These are phyloP conservation scores for Aspergillus sp. DNA, from an alignment of 2,329 filamentous ascomycete species.

Conservation along the genomic window DNA sequence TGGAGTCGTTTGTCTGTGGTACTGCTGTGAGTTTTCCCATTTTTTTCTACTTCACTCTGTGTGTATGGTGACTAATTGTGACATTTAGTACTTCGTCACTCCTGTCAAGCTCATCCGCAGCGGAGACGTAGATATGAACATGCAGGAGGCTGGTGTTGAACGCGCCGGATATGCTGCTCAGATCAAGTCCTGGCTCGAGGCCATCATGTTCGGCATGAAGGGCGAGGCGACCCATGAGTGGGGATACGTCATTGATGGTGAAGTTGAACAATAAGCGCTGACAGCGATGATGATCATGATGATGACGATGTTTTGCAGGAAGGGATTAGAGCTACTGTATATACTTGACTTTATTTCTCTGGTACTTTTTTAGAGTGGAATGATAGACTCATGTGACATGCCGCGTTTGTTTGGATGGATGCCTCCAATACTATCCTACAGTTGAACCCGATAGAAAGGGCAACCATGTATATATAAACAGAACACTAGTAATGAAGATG, in stretches of 20 bases:
- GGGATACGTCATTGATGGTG: constrained; percentile 68
- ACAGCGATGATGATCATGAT: not conserved
- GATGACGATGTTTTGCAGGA: not conserved
- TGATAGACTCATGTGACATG: constrained; percentile 1
- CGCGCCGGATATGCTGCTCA: constrained; percentile 36
- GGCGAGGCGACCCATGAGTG: constrained; percentile 68
- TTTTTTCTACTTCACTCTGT: not conserved
- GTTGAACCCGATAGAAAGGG: too few relatives aligned
- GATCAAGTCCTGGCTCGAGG: constrained; percentile 67
- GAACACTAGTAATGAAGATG: too few relatives aligned
- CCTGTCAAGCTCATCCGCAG: constrained; percentile 70
- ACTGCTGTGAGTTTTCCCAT: constrained; percentile 68
- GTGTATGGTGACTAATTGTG: constrained; percentile 3
- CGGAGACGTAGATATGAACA: constrained; percentile 62
- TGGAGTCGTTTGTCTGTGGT: constrained; percentile 84
- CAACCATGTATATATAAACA: too few relatives aligned
- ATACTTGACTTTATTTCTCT: not conserved
- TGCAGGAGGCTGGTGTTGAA: constrained; percentile 40
- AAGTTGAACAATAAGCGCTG: constrained; percentile 38
- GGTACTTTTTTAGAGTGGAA: too few relatives aligned
- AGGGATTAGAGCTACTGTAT: not conserved
- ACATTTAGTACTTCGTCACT: constrained; percentile 66
- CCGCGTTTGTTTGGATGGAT: not conserved
- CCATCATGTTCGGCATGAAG: constrained; percentile 75
- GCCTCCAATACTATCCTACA: too few relatives aligned